Evolutionary conservation across 2,329 filamentous ascomycete genomes (phyloP).

Genomic region (Penicillium verrucosum): DNA sequence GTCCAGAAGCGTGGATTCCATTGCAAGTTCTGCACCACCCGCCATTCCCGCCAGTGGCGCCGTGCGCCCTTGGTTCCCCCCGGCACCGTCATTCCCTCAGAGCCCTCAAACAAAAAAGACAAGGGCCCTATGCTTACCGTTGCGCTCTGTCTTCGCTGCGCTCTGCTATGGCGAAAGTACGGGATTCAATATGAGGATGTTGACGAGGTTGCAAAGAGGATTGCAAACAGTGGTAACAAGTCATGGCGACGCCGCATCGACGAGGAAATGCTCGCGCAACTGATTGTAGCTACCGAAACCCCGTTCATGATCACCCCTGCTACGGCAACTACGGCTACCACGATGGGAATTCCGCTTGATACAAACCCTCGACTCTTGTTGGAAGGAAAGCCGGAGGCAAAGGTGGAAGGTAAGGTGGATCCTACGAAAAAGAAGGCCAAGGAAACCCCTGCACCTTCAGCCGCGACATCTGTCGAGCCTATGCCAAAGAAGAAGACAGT

Average conservation of each 20-base stretch:
- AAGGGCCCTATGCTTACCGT: conserved; percentile 72
- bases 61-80: conserved; percentile 76
- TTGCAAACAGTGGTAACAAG: conserved; percentile 72
- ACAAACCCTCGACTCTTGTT: conserved; percentile 31
- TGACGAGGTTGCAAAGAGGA: conserved; percentile 86
- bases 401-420: conserved; percentile 38
- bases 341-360: conserved; percentile 41
- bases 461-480: conserved; percentile 44
- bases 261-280: conserved; percentile 66
- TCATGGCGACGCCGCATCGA: conserved; percentile 87
- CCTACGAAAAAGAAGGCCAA: conserved; percentile 60
- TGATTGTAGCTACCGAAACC: conserved; percentile 46
- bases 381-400: conserved; percentile 38
- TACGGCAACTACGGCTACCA: conserved; percentile 45
- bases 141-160: conserved; percentile 85
- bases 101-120: conserved; percentile 66
- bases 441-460: conserved; percentile 49
- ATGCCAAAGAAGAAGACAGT: conserved; percentile 62
- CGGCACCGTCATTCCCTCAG: conserved; percentile 64
- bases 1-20: conserved; percentile 78
- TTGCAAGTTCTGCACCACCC: conserved; percentile 88
- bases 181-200: conserved; percentile 93
- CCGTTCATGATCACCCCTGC: conserved; percentile 44
- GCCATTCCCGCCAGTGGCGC: conserved; percentile 82
- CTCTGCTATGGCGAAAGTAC: conserved; percentile 91